Conservation (phyloP, 441 rosid species). For the Daphne laureola region DNA sequence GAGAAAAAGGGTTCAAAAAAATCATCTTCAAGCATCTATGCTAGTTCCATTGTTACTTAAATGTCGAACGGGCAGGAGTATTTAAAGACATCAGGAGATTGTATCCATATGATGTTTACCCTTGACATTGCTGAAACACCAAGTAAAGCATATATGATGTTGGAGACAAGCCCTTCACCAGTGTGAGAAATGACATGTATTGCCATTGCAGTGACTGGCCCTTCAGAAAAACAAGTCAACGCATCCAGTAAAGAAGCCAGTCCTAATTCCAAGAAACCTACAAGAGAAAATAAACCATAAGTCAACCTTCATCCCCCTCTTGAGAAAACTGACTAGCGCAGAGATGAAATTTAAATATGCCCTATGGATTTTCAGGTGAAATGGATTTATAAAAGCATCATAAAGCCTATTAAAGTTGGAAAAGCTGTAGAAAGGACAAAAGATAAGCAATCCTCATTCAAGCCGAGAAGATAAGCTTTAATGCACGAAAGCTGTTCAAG, state of each 20-base stretch:
- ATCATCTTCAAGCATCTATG: slow-evolving; percentile 1
- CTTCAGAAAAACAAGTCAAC: slow-evolving; percentile 47
- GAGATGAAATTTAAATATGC: too few species aligned
- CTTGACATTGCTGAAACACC: slow-evolving; percentile 98
- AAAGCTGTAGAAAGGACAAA: too few species aligned
- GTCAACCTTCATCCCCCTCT: slow-evolving; percentile 11
- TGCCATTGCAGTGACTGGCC: slow-evolving; percentile 57
- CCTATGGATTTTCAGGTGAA: too few species aligned
- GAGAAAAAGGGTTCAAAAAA: too few species aligned
- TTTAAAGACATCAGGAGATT: background rate
- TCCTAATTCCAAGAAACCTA: slow-evolving; percentile 84
- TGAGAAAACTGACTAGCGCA: slow-evolving; percentile 4
- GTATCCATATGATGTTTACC: slow-evolving; percentile 36
- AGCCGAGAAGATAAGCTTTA: too few species aligned
- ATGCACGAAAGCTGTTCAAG: too few species aligned
- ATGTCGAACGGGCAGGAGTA: background rate
- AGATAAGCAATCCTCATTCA: too few species aligned
- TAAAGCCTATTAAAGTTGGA: too few species aligned
- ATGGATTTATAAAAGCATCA: too few species aligned
- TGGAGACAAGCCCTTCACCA: slow-evolving; percentile 94
- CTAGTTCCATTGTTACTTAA: slow-evolving; percentile 1
- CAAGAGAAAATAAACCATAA: slow-evolving; percentile 14
- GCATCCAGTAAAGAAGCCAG: slow-evolving; percentile 57
- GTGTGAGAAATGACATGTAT: slow-evolving; percentile 74
- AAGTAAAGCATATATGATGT: slow-evolving; percentile 84